Percentiles rank a stretch among this genome's conserved stretches.
phyloP scores from a whole-genome alignment of 305 asterid genomes.

The Rubia peregrina region DNA sequence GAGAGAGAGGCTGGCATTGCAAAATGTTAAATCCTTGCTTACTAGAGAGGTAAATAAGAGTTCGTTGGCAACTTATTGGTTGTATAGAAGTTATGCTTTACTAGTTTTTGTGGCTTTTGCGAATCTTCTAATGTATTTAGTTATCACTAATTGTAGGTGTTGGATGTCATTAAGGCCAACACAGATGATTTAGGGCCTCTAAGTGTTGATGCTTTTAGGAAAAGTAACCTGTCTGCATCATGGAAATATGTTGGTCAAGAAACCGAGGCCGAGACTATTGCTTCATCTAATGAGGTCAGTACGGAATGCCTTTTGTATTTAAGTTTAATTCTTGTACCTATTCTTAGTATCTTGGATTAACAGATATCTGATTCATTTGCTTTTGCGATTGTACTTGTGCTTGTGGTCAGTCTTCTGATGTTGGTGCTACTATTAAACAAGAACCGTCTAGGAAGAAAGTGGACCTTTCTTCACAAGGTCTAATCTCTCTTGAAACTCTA shows the following conservation, averaged over 20 bases:
- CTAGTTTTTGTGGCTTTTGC: constrained; percentile 2
- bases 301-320: constrained; percentile 12
- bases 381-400: constrained; percentile 16
- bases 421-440: constrained; percentile 31
- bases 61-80: constrained; percentile 7
- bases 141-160: constrained; percentile 42
- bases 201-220: constrained; percentile 59
- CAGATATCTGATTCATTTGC: constrained; percentile 25
- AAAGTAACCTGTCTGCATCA: constrained; percentile 64
- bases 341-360: constrained; percentile 11
- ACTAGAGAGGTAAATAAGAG: constrained; percentile 56
- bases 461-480: constrained; percentile 48
- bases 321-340: constrained; percentile 9
- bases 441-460: constrained; percentile 40
- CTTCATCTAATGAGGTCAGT: constrained; percentile 49
- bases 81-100: constrained; percentile 8
- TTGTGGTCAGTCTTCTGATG: constrained; percentile 33
- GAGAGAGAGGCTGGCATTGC: constrained; percentile 73
- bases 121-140: constrained; percentile 19
- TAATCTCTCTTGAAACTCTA: constrained; percentile 14
- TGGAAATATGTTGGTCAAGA: constrained; percentile 59
- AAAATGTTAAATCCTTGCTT: constrained; percentile 63
- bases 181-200: constrained; percentile 74
- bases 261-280: constrained; percentile 27
- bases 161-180: constrained; percentile 63